Percentiles rank a stretch among this genome's conserved stretches.
These are phyloP conservation scores for Tremellales sp. DNA, from an alignment of 1,284 basidiomycete species.

Conservation along the genomic window DNA sequence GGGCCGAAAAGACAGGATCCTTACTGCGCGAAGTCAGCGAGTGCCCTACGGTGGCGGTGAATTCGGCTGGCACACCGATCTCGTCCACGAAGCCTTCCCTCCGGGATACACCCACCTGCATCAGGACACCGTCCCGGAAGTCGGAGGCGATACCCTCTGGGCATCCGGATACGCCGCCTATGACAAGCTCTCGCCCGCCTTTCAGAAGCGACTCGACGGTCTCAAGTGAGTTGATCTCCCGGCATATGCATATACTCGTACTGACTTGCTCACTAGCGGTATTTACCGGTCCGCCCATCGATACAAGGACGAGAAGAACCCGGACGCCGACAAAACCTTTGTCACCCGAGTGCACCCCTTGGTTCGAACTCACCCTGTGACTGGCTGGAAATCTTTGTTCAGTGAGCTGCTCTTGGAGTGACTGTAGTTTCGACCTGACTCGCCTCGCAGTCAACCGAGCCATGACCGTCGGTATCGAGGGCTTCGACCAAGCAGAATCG, in stretches of 20 bases:
- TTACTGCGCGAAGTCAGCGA: constrained; percentile 4
- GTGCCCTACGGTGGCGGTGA: constrained; percentile 16
- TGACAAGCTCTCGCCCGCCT: constrained; percentile 29
- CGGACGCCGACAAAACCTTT: constrained; percentile 55
- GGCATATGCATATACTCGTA: no score
- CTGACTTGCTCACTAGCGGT: constrained; percentile 7
- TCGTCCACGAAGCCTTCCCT: constrained; percentile 67
- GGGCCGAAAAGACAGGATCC: constrained; percentile 7
- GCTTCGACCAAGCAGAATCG: constrained; percentile 24
- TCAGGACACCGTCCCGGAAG: constrained; percentile 48
- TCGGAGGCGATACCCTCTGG: constrained; percentile 35
- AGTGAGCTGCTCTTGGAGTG: no score
- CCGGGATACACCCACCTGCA: constrained; percentile 60
- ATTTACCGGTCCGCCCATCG: constrained; percentile 32
- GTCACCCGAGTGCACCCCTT: constrained; percentile 50
- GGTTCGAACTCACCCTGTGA: constrained; percentile 27
- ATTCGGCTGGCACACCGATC: constrained; percentile 63
- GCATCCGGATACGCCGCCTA: constrained; percentile 53
- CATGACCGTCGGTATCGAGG: constrained; percentile 30
- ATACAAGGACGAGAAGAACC: constrained; percentile 24
- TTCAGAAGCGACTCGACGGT: constrained; percentile 25
- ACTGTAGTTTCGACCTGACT: no score
- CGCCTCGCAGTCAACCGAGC: constrained; percentile 62
- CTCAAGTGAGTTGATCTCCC: constrained; percentile 12
- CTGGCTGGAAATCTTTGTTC: constrained; percentile 23